Base-by-base conservation (phyloP, 2,329 filamentous ascomycete genomes). In the Fusarium nanum region DNA sequence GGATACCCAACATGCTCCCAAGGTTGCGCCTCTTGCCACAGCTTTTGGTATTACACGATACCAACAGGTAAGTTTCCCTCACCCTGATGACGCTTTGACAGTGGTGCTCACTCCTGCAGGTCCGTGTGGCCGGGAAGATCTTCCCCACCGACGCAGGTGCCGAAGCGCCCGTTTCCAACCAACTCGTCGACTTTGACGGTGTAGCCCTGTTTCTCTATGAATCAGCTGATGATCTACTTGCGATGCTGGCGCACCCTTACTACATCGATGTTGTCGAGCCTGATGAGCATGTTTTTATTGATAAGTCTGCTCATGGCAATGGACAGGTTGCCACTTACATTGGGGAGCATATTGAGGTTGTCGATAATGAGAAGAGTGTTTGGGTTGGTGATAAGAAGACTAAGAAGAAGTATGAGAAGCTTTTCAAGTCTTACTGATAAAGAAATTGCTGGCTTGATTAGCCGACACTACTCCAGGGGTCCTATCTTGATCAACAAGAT, bases 181-280 rank as follows among this genome's bases (percentile, higher is more conserved):
- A 69, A 3, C 69, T 73, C 0, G 71, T 76, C 3, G 68, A 75
- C 10, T 77, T 77, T 40, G 75, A 77, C 5, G 76, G 76, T 1
- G 72, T 78, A 16, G 76, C 76, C n/a, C 71, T 78, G 71, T 78
- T 78, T 28, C 48, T 77, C 0, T 77, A 77, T 32, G 45, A 69
- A 25, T 67, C 68, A 1, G 28, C 74, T 2, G 72, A 76, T 4
- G 64, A 64, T 1, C 28, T 78, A 22, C 48, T 61, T 2, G 74
- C 58, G 0, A 75, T 77, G 71, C 60, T 77, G 20, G 61, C 76
- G 0, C 76, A 78, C 5, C 74, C 76, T 7, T 78, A 78, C 63
- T 78, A 77, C 49, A 7, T 68, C 5, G 64, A 73, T 0, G 63
- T 78, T 0, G 76, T 78, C 9, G 75, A 76, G 46, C 76, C 75